phyloP scores from a whole-genome alignment of 345 rosid species.

The Gossypium rotundifolium region DNA sequence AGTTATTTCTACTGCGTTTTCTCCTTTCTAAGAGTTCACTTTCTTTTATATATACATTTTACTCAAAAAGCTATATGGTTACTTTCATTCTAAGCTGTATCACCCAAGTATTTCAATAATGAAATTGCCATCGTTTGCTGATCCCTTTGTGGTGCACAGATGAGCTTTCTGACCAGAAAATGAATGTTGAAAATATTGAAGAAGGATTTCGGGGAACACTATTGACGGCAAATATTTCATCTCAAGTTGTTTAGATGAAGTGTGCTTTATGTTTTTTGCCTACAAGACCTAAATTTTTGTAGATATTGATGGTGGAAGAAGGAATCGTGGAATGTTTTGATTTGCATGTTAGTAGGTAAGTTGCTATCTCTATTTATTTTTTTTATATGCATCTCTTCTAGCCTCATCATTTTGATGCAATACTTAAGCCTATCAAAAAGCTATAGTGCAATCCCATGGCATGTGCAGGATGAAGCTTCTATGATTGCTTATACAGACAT shows the following conservation, averaged over 20 bases:
- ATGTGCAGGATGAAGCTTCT: not conserved
- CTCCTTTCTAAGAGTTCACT: too few relatives aligned
- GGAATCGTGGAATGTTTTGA: constrained; percentile 3
- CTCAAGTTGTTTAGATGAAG: constrained; percentile 46
- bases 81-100: not conserved
- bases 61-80: not conserved
- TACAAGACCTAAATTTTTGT: constrained; percentile 12
- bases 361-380: not conserved
- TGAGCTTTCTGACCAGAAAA: constrained; percentile 70
- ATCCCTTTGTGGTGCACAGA: constrained; percentile 36
- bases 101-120: not conserved
- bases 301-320: constrained; percentile 17
- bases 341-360: constrained; percentile 18
- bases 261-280: not conserved
- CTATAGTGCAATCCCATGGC: not conserved
- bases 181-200: constrained; percentile 50
- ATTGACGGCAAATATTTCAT: constrained; percentile 61
- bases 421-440: not conserved
- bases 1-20: too few relatives aligned
- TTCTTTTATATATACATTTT: not conserved
- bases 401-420: not conserved
- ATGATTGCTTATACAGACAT: constrained; percentile 5
- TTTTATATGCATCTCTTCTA: not conserved
- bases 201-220: constrained; percentile 92
- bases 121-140: constrained; percentile 2